Evolutionary conservation across 495 filamentous ascomycete genomes (phyloP), one percentile per base, ranked within the genome.

Genomic region (Podospora comata): DNA sequence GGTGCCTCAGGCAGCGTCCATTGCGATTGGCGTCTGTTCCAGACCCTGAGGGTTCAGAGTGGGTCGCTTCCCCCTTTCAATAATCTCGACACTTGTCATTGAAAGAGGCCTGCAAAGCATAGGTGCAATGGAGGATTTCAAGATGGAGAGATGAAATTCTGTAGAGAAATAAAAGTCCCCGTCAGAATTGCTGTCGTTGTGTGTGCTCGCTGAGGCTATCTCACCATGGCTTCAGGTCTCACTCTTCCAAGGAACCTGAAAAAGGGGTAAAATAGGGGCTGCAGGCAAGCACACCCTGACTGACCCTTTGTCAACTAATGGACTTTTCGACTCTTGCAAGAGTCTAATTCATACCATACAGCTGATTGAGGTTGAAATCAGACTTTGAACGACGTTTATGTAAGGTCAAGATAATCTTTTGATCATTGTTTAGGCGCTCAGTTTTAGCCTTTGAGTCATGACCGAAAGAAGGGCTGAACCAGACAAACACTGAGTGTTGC

Each of bases 1-100:
- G 18, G 32, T 63, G 61, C 61, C 61, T 63, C 15, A 63, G 61
- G 61, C 61, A 63, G 55, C 39, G 39, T 11, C 39, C 7, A 48
- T 48, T 3, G 5, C 39, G 7, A 13, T 48, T 48, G 39, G 39
- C 39, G 13, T 48, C 0, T 11, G 39, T 48, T 48, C 39, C 13
- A 48, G 39, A 48, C 39, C 39, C 39, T 48, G 39, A 48, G 39
- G 39, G 39, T 48, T 48, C 6, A 48, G 2, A 48, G 39, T 48
- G 39, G 39, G 39, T 48, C 39, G 4, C 7, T 48, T 48, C 15
- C 39, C 39, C 39, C 9, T 16, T 48, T 48, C 39, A 48, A 48
- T 11, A 48, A 48, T 48, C 39, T 48, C 39, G 39, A 48, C 39
- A 48, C 39, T 11, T 48, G 39, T 18, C 39, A 48, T 48, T 11